Evolutionary conservation across 768 basidiomycete species (phyloP).

Genomic region (Trametes gibbosa): DNA sequence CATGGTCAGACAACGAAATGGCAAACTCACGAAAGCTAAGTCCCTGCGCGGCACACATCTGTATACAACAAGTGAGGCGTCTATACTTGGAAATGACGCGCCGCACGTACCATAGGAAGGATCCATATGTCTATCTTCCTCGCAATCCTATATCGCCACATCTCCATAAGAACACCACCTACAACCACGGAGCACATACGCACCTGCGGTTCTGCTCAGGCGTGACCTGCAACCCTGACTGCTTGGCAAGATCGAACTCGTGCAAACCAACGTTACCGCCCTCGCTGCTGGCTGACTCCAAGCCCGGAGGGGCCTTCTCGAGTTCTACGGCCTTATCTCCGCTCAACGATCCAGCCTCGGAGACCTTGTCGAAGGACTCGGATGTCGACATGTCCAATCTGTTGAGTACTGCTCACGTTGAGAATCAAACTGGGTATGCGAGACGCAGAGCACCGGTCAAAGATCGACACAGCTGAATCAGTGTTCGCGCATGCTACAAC

Average conservation of each 20-base stretch:
- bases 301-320: background rate
- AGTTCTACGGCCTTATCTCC: background rate
- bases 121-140: conserved; percentile 30
- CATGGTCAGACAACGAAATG: too few relatives aligned
- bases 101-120: conserved; percentile 21
- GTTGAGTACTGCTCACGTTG: too few relatives aligned
- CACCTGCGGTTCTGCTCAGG: conserved; percentile 7
- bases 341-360: background rate
- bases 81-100: background rate
- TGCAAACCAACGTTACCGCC: conserved; percentile 17
- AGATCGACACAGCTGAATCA: background rate
- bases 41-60: conserved; percentile 31
- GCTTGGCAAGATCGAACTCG: conserved; percentile 19
- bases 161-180: background rate
- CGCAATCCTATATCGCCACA: conserved; percentile 6
- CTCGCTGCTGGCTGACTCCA: conserved; percentile 1
- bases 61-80: background rate
- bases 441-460: background rate
- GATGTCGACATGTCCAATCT: background rate
- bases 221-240: conserved; percentile 11
- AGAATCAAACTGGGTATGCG: background rate
- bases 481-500: background rate
- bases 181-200: background rate
- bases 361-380: background rate
- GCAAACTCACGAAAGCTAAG: conserved; percentile 21